phyloP scores from a whole-genome alignment of 2,329 filamentous ascomycete genomes.

The Bipolaris sorokiniana region DNA sequence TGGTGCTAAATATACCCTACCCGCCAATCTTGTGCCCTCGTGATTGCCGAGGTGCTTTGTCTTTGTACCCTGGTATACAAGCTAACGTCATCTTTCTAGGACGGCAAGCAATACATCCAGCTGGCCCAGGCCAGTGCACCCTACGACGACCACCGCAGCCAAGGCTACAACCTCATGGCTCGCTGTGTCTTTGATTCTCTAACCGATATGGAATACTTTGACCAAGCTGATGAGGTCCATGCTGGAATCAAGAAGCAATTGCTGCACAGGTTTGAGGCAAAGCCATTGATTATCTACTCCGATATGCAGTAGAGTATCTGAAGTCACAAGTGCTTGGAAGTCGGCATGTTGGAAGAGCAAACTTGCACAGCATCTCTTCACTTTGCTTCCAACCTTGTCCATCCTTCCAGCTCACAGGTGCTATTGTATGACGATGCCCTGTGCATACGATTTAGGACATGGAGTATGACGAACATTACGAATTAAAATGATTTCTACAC shows the following conservation, averaged over 20 bases:
- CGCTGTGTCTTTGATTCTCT: conserved; percentile 68
- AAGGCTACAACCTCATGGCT: conserved; percentile 70
- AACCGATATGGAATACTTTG: conserved; percentile 75
- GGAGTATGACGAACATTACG: background rate
- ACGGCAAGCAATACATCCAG: conserved; percentile 74
- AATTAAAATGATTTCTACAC: background rate
- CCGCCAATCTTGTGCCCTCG: background rate
- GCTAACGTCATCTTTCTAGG: conserved; percentile 52
- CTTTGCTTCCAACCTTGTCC: background rate
- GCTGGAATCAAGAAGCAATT: conserved; percentile 53
- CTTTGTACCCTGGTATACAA: conserved; percentile 3
- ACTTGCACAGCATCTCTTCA: background rate
- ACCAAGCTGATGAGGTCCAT: conserved; percentile 64
- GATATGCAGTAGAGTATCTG: conserved; percentile 22
- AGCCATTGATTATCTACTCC: conserved; percentile 37
- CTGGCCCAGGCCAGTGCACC: conserved; percentile 61
- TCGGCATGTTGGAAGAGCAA: background rate
- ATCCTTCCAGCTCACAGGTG: background rate
- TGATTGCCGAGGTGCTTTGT: conserved; percentile 3
- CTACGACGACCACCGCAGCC: conserved; percentile 64
- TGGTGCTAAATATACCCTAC: conserved; percentile 5
- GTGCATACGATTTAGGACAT: background rate
- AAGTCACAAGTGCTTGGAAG: background rate
- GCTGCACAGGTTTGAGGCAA: conserved; percentile 35
- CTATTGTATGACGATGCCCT: background rate